Base-by-base conservation (phyloP, 345 rosid species). In the Salix caprea region DNA sequence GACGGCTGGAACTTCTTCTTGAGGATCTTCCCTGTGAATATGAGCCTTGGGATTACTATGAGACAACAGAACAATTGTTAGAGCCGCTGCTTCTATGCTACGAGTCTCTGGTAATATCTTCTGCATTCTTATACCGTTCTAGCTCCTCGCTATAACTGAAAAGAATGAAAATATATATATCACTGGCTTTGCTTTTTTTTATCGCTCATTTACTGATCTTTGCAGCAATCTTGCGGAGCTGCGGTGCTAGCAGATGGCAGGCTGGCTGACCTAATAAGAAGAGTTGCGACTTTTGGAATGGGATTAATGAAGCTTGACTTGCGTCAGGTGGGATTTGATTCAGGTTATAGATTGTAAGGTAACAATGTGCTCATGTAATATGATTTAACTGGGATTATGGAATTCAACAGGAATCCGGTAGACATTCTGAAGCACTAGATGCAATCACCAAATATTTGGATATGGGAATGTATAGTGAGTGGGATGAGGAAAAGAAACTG, bases 11-110 rank as follows among this genome's bases (percentile, higher is more conserved):
- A 82, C 90, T 90, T 78, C 88, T 90, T 74, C 94, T 96, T 34
- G 99, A 93, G 87, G 97, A 89, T 87, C 91, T 93, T 85, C 99
- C 97, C 23, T 92, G 99, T 81, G 99, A 93, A 74, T 81, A 84
- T 80, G 96, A 91, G 69, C 82, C 91, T 69, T 82, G 83, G 85
- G 92, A 90, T 70, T 90, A 89, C 74, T 96, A 91, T 83, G 99
- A 96, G 82, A 88, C 92, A 64, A 65, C 90, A 56, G 90, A 93
- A 62, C 98, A 96, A 76, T 90, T 96, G 70, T 74, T 96, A 70
- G 97, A 91, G 69, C 98, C 97, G 39, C 77, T 96, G 79, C 94
- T 96, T 66, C 85, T 93, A 30, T 93, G 98, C 82, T 87, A 93
- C 1, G 97, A 96, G 69, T 96, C 98, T 80, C 78, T 96, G 90